phyloP scores from a whole-genome alignment of 371 early-diverging fungal genomes.

The Blakeslea trispora region DNA sequence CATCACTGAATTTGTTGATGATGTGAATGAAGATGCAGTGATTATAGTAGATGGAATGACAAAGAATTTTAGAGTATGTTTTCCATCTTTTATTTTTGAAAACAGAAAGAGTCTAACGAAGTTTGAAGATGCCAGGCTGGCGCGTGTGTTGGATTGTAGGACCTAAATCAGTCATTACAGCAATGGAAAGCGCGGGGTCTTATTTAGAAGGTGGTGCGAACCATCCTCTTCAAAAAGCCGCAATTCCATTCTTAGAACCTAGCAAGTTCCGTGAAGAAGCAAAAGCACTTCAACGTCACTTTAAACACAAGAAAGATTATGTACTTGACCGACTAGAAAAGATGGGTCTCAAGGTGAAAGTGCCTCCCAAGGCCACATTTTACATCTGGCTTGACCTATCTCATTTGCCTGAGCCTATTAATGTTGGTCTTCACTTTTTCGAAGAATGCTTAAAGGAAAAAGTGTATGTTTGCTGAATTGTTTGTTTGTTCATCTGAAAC shows the following conservation, averaged over 20 bases:
- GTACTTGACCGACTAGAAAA: constrained; percentile 37
- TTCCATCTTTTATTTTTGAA: too few relatives aligned
- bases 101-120: too few relatives aligned
- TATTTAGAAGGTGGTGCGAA: constrained; percentile 59
- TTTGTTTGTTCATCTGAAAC: background rate
- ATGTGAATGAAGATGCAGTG: constrained; percentile 51
- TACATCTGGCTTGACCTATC: constrained; percentile 55
- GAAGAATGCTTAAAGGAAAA: constrained; percentile 55
- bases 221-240: constrained; percentile 51
- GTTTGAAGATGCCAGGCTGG: constrained; percentile 61
- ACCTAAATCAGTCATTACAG: constrained; percentile 48
- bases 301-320: constrained; percentile 46
- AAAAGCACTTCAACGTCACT: constrained; percentile 46
- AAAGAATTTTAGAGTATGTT: constrained; percentile 46
- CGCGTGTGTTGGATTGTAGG: constrained; percentile 58
- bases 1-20: constrained; percentile 40
- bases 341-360: constrained; percentile 39
- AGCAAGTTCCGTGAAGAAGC: constrained; percentile 40
- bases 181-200: constrained; percentile 50
- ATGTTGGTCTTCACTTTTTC: constrained; percentile 52
- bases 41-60: constrained; percentile 49
- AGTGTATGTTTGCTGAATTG: constrained; percentile 34
- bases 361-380: constrained; percentile 52
- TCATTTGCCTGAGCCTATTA: constrained; percentile 47
- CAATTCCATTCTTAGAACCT: constrained; percentile 51